A percentile compares a stretch with the other conserved stretches of the same genome.
These are phyloP conservation scores for Lactifluus volemus DNA, from an alignment of 768 basidiomycete genomes.

Conservation along the genomic window DNA sequence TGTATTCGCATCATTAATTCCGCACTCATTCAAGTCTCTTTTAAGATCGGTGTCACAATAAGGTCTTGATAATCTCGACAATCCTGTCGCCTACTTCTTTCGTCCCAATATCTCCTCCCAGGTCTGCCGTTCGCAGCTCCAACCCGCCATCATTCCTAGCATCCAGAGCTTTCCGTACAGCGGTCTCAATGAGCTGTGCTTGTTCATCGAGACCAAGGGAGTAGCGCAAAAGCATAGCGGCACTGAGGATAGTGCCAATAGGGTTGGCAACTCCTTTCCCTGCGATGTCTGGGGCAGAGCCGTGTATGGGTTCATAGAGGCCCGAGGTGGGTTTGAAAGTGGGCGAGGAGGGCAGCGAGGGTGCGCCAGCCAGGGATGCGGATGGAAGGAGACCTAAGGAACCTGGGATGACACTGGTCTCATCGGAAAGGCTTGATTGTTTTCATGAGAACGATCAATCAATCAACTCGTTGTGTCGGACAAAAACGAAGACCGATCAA, in stretches of 20 bases:
- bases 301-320: constrained; percentile 96
- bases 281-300: constrained; percentile 94
- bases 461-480: background rate
- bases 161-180: constrained; percentile 89
- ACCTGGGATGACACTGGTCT: constrained; percentile 94
- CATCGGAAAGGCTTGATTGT: constrained; percentile 75
- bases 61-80: constrained; percentile 55
- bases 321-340: constrained; percentile 75
- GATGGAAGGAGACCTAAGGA: constrained; percentile 95
- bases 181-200: constrained; percentile 78
- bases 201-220: constrained; percentile 84
- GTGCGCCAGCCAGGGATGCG: constrained; percentile 90
- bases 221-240: constrained; percentile 89
- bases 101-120: constrained; percentile 73
- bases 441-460: background rate
- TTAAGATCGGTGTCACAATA: constrained; percentile 35
- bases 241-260: constrained; percentile 89
- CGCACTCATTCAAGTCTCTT: background rate
- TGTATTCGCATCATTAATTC: constrained; percentile 9
- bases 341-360: constrained; percentile 41
- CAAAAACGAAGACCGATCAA: background rate
- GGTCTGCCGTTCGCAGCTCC: constrained; percentile 77
- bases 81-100: constrained; percentile 78
- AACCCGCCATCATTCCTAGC: constrained; percentile 54
- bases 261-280: constrained; percentile 91